Base-by-base conservation (phyloP, 1,284 basidiomycete species). In the Naganishia cerealis region DNA sequence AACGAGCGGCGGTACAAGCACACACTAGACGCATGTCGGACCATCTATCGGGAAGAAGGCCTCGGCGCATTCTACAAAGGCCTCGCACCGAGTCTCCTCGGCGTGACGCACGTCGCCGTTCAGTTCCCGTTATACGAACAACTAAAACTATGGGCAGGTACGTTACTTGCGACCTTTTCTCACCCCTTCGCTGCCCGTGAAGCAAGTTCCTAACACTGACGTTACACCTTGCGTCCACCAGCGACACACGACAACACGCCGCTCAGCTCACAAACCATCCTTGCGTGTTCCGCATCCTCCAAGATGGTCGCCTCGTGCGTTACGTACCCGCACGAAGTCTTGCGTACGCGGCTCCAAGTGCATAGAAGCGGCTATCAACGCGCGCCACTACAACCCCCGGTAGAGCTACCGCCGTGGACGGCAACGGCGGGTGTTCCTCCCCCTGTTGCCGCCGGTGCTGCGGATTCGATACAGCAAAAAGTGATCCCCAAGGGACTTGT, bases 111-210 rank as follows among this genome's bases (percentile, higher is more conserved):
- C 76, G 93, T 97, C 63, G 93, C 91, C 15, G 91, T 97, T 0
- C 94, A 97, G 77, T 96, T 97, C 74, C 94, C 94, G 21, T 81
- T 97, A n/a, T 97, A 97, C 76, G 94, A 97, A 76, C 86, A 90
- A 74, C 85, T 94, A 68, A 97, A 96, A 82, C 75, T 87, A 18
- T 86, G 86, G 83, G 87, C 90, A 72, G 87, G 91, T 93, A 79
- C 81, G 90, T 86, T 33, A 24, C 6, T 29, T 24, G 7, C 12
- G 24, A 66, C 42, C 57, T 1, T 43, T n/a, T 15, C 24, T 66
- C 70, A 59, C 59, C 53, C 46, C 61, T 55, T 21, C 18, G 0
- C 57, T 48, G 46, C 33, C 54, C 40, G 16, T 42, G 10, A 2
- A 3, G 10, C 40, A 13, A 42, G n/a, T 36, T 38, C 58, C 13